Evolutionary conservation across 106 monocot species (phyloP), one percentile per base, ranked within the genome.

Genomic region (Dendrobium huoshanense): DNA sequence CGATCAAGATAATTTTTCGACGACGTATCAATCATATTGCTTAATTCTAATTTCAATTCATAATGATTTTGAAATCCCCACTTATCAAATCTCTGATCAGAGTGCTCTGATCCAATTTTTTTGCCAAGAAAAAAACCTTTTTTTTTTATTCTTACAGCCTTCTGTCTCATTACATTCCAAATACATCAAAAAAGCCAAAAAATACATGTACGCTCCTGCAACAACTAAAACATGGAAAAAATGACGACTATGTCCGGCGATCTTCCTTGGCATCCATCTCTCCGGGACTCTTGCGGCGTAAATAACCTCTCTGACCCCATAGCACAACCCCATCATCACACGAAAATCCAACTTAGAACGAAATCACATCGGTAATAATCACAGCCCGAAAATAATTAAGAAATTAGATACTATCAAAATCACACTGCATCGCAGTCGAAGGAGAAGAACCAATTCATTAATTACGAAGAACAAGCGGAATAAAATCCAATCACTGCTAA

Each of bases 211-310:
- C 9, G 95, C 89, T 4, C 91, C 95, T 11, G 95, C 87, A 43
- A 94, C 83, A 55, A 94, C 94, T 1, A 94, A 77, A 33, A 94
- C 84, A 80, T 94, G 94, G 75, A 89, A 94, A 77, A 89, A 42
- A 84, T 91, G 91, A 67, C 90, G 89, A 73, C 94, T 94, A 48
- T 94, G 89, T 2, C 94, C 94, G 15, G 80, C 77, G 24, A 94
- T 29, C 42, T 47, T 88, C 47, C 92, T 93, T 0, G 93, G 92
- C 81, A 87, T 77, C 95, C 92, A 95, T 75, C 92, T 47, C 87
- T 95, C 92, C 29, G 92, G 95, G 11, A 91, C 80, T 67, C 93
- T 82, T 9, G 85, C 24, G 0, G 81, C 87, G 56, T 95, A 95
- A 7, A 89, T 74, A 37, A 85, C 78, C 55, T 88, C 89, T 6